A percentile compares a stretch with the other conserved stretches of the same genome.
Evolutionary conservation across 1,139 yeast species (phyloP).

Genomic region (Geotrichum siamense): DNA sequence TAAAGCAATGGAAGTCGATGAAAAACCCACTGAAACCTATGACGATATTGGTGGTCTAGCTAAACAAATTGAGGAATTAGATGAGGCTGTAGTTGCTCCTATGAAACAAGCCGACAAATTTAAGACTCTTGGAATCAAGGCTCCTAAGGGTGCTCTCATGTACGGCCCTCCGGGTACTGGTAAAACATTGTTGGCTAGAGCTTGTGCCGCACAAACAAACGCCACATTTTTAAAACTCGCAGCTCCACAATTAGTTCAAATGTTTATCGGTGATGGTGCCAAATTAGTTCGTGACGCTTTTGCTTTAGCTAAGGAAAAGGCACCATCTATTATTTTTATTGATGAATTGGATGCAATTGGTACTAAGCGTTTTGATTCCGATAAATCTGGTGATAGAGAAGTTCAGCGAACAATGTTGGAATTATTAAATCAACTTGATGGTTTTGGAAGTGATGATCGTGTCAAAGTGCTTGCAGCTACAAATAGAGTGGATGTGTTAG

Average conservation of each 20-base stretch:
- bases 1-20: slow-evolving; percentile 99
- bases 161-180: slow-evolving; percentile 99
- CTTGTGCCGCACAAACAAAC: slow-evolving; percentile 98
- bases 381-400: slow-evolving; percentile 96
- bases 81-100: slow-evolving; percentile 96
- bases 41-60: slow-evolving; percentile 97
- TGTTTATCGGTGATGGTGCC: slow-evolving; percentile 99
- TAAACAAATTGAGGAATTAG: slow-evolving; percentile 94
- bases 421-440: slow-evolving; percentile 91
- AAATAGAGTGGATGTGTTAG: slow-evolving; percentile 93
- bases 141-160: slow-evolving; percentile 98
- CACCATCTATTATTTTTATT: slow-evolving; percentile 94
- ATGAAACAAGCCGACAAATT: slow-evolving; percentile 98
- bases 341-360: slow-evolving; percentile 99
- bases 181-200: slow-evolving; percentile 91
- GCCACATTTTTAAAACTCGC: slow-evolving; percentile 97
- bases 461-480: slow-evolving; percentile 98
- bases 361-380: slow-evolving; percentile 95
- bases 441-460: slow-evolving; percentile 95
- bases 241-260: slow-evolving; percentile 97
- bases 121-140: slow-evolving; percentile 84
- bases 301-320: slow-evolving; percentile 96
- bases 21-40: slow-evolving; percentile 94
- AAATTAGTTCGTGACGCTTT: slow-evolving; percentile 96
- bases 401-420: slow-evolving; percentile 99